These are phyloP conservation scores for Hypoxylon sp. DNA, from an alignment of 2,329 filamentous ascomycete species.

Conservation along the genomic window DNA sequence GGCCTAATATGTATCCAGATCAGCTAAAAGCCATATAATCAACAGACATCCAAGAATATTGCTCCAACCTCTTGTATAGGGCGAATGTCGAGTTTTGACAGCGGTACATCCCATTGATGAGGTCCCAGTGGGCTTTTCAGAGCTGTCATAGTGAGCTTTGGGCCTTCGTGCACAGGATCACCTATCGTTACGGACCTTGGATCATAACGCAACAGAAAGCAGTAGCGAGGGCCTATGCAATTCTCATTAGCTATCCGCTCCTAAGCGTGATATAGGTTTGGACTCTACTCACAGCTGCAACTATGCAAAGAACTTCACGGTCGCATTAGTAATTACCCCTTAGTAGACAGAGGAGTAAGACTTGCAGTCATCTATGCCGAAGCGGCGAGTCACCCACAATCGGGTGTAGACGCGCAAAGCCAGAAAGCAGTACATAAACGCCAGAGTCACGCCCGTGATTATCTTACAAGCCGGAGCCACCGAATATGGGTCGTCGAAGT, in stretches of 20 bases:
- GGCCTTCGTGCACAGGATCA: neutral
- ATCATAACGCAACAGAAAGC: conserved; percentile 39
- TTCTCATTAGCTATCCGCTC: conserved; percentile 4
- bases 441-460: conserved; percentile 40
- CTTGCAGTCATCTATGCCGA: conserved; percentile 46
- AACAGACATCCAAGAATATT: neutral
- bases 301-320: conserved; percentile 40
- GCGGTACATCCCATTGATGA: conserved; percentile 47
- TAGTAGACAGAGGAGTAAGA: neutral
- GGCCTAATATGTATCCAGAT: conserved; percentile 26
- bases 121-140: conserved; percentile 36
- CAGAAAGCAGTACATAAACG: conserved; percentile 44
- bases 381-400: conserved; percentile 25
- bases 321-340: conserved; percentile 26
- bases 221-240: conserved; percentile 34
- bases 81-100: conserved; percentile 29
- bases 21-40: neutral
- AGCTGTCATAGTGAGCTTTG: conserved; percentile 30
- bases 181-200: conserved; percentile 28
- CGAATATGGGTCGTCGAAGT: conserved; percentile 39
- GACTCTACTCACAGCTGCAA: conserved; percentile 39
- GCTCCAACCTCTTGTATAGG: conserved; percentile 33
- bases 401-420: conserved; percentile 45
- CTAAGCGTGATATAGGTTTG: neutral
- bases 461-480: conserved; percentile 26